Evolutionary conservation across 2,329 filamentous ascomycete species (phyloP).

Genomic region (Calonectria henricotiae): DNA sequence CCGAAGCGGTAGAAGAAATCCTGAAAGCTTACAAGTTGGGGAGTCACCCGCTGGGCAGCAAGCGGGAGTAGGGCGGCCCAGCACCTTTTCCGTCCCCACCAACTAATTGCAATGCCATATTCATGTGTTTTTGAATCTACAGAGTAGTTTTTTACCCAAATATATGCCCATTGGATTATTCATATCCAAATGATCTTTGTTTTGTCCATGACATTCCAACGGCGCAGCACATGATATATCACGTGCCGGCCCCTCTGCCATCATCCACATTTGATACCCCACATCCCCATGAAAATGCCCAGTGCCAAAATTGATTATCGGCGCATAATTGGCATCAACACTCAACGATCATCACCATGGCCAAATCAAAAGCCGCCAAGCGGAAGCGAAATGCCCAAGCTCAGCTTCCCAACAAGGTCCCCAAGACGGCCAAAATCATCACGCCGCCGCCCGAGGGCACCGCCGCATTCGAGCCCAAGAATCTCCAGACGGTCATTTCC

Average conservation of each 20-base stretch:
- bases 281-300: conserved; percentile 19
- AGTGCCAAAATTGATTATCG: conserved; percentile 1
- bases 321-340: conserved; percentile 2
- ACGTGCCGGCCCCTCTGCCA: not conserved
- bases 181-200: not conserved
- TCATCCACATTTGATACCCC: conserved; percentile 9
- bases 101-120: too few species aligned
- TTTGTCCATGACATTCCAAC: not conserved
- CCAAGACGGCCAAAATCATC: conserved; percentile 56
- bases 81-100: too few species aligned
- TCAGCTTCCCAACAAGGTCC: conserved; percentile 58
- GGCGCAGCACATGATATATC: not conserved
- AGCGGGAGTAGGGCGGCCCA: too few species aligned
- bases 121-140: too few species aligned
- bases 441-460: conserved; percentile 58
- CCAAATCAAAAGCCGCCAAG: conserved; percentile 65
- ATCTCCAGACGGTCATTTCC: conserved; percentile 70
- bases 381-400: conserved; percentile 62
- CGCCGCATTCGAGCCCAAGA: conserved; percentile 63
- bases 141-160: not conserved
- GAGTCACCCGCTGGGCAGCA: too few species aligned
- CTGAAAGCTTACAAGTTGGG: too few species aligned
- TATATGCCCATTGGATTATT: not conserved
- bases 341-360: conserved; percentile 55
- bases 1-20: too few species aligned